Percentiles rank a stretch among this genome's conserved stretches.
These are phyloP conservation scores for Suillus hirtellus DNA, from an alignment of 768 basidiomycete species.

Conservation along the genomic window DNA sequence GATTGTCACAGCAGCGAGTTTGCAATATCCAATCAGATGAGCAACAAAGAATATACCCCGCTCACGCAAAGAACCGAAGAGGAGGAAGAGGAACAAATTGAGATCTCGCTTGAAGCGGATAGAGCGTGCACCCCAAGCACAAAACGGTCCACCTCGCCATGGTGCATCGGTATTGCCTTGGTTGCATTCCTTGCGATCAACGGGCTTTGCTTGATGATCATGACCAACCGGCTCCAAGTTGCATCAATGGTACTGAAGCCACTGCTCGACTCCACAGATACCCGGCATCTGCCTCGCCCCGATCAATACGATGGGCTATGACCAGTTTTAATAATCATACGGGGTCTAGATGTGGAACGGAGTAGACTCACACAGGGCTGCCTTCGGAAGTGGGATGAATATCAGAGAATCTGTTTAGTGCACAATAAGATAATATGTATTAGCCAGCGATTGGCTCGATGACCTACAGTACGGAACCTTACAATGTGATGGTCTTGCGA, in stretches of 20 bases:
- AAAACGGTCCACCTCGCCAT: conserved; percentile 6
- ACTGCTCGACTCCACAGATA: conserved; percentile 22
- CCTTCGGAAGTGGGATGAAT: conserved; percentile 1
- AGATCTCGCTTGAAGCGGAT: background rate
- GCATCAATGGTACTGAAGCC: conserved; percentile 21
- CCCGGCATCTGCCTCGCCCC: conserved; percentile 30
- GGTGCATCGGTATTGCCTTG: conserved; percentile 20
- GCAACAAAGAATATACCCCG: conserved; percentile 12
- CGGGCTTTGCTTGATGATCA: conserved; percentile 21
- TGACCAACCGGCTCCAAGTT: conserved; percentile 19
- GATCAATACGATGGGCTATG: conserved; percentile 33
- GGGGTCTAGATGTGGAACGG: background rate
- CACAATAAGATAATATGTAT: background rate
- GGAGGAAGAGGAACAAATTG: conserved; percentile 15
- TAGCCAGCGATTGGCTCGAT: background rate
- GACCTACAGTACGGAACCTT: background rate
- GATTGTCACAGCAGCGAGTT: background rate
- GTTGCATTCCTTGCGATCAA: conserved; percentile 26
- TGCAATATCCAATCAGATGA: conserved; percentile 21
- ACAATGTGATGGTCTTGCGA: background rate
- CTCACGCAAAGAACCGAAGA: conserved; percentile 15
- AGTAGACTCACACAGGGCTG: background rate
- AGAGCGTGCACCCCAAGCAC: background rate
- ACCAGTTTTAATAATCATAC: conserved; percentile 9
- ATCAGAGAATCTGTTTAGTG: background rate